Evolutionary conservation across 345 rosid genomes (phyloP).

Genomic region (Citrus sp.): DNA sequence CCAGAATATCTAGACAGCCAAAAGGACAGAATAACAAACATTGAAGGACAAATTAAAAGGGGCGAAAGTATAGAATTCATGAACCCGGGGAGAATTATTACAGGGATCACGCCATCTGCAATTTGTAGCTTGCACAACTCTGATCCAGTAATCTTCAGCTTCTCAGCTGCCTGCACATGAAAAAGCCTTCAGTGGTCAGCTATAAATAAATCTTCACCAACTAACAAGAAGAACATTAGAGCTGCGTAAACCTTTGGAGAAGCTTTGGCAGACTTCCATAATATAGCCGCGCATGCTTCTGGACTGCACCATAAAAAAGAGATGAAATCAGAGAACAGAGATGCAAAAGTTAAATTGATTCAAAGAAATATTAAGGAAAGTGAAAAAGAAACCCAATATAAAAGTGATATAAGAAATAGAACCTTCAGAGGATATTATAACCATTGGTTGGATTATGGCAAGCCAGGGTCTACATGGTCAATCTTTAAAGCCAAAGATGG

Average conservation of each 20-base stretch:
- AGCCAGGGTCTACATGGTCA: neutral
- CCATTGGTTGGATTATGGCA: neutral
- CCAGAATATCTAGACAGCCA: neutral
- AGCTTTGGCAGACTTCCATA: slow-evolving; percentile 92
- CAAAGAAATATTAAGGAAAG: neutral
- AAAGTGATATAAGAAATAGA: neutral
- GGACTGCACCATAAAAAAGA: slow-evolving; percentile 53
- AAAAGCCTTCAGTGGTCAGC: slow-evolving; percentile 14
- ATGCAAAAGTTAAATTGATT: neutral
- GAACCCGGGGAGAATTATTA: slow-evolving; percentile 29
- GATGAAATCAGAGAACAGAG: slow-evolving; percentile 10
- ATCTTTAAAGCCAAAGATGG: neutral
- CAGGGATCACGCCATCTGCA: slow-evolving; percentile 89
- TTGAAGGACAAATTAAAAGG: neutral
- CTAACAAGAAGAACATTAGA: slow-evolving; percentile 8
- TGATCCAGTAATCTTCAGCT: slow-evolving; percentile 73
- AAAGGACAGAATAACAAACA: neutral
- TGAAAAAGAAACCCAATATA: neutral
- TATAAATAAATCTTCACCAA: slow-evolving; percentile 8
- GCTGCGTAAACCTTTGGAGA: slow-evolving; percentile 67
- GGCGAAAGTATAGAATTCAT: neutral
- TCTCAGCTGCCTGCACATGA: slow-evolving; percentile 79
- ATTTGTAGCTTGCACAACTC: slow-evolving; percentile 73
- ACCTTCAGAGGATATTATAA: neutral
- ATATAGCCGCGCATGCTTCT: slow-evolving; percentile 95